Evolutionary conservation across 2,329 filamentous ascomycete genomes (phyloP).

Genomic region (Scedosporium boydii): DNA sequence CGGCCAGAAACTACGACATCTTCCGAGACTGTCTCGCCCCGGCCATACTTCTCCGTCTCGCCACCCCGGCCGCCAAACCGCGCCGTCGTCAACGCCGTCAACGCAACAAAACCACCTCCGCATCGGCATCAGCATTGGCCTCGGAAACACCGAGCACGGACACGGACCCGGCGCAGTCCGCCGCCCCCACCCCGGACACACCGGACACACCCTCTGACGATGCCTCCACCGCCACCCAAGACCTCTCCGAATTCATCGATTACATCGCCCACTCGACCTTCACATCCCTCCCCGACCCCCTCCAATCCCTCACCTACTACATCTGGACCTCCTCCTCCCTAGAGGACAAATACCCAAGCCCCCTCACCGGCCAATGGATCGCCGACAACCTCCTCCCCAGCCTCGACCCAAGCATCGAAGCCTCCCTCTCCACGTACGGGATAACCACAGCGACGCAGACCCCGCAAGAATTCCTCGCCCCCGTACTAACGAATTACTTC

Average conservation of each 20-base stretch:
- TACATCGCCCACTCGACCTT: constrained; percentile 68
- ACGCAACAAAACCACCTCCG: not conserved
- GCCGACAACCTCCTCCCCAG: constrained; percentile 33
- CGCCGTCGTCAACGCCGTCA: constrained; percentile 25
- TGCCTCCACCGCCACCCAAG: constrained; percentile 41
- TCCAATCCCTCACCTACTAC: constrained; percentile 54
- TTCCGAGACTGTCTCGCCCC: constrained; percentile 69
- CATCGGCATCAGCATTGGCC: not conserved
- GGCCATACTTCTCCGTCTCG: constrained; percentile 54
- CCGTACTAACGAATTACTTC: constrained; percentile 52
- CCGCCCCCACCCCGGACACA: constrained; percentile 11
- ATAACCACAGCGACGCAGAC: constrained; percentile 18
- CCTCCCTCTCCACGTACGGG: constrained; percentile 13
- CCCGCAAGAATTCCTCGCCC: constrained; percentile 48
- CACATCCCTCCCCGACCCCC: constrained; percentile 46
- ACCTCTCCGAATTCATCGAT: constrained; percentile 72
- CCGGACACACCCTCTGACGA: constrained; percentile 11
- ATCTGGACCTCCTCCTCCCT: constrained; percentile 25
- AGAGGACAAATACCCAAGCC: constrained; percentile 25
- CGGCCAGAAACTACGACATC: constrained; percentile 31
- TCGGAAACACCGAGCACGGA: constrained; percentile 10
- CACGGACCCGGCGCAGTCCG: constrained; percentile 9
- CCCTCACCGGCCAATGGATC: constrained; percentile 8
- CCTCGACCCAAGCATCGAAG: constrained; percentile 21
- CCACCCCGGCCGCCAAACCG: constrained; percentile 32